Evolutionary conservation across 768 basidiomycete genomes (phyloP).

Genomic region (Dioszegia hungarica): DNA sequence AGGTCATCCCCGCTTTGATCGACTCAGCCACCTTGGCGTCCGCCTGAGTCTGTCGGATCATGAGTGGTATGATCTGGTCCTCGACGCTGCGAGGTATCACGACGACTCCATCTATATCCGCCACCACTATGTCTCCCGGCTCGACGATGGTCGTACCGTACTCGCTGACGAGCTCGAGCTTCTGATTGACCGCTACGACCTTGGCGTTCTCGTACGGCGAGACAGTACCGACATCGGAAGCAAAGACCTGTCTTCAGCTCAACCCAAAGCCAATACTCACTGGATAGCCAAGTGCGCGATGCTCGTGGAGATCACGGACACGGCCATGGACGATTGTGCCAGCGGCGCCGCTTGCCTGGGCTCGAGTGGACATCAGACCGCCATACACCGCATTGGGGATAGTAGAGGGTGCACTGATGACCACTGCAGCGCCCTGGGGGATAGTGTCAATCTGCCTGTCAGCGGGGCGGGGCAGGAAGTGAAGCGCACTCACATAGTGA

Average conservation of each 20-base stretch:
- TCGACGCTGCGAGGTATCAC: constrained; percentile 62
- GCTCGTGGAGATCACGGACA: constrained; percentile 6
- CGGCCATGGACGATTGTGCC: constrained; percentile 8
- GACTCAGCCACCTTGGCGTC: constrained; percentile 54
- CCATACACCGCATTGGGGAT: constrained; percentile 11
- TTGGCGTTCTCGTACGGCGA: constrained; percentile 46
- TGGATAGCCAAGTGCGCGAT: background rate
- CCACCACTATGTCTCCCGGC: constrained; percentile 78
- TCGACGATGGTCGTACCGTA: constrained; percentile 54
- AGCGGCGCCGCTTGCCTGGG: background rate
- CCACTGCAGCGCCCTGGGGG: constrained; percentile 1
- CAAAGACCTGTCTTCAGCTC: constrained; percentile 14
- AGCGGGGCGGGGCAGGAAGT: background rate
- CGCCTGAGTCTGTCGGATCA: constrained; percentile 57
- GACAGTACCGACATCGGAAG: constrained; percentile 27
- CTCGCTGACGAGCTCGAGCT: background rate
- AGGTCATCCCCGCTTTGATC: constrained; percentile 6
- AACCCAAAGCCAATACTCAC: background rate
- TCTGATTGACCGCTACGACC: constrained; percentile 40
- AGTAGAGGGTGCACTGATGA: background rate
- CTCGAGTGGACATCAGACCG: constrained; percentile 5
- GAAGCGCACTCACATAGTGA: constrained; percentile 7
- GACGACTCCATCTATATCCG: constrained; percentile 83
- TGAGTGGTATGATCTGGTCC: constrained; percentile 58
- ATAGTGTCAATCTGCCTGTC: constrained; percentile 8